phyloP scores from a whole-genome alignment of 225 moss, liverwort and hornwort species.

The Neckera pumila region DNA sequence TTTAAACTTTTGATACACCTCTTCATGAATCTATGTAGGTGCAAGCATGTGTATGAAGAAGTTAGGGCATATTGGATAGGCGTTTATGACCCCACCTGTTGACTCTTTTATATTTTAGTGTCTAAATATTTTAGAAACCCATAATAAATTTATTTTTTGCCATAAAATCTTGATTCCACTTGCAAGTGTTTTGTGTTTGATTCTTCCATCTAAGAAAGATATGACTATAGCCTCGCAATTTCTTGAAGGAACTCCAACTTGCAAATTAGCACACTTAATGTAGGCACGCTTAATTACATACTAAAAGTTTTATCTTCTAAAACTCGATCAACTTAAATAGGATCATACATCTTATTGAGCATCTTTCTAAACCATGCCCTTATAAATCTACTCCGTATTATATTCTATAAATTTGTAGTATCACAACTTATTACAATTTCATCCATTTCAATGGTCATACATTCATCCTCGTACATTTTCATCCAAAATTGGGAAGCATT shows the following conservation, averaged over 20 bases:
- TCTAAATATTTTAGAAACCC: not conserved
- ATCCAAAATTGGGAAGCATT: not conserved
- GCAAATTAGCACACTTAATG: not conserved
- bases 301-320: not conserved
- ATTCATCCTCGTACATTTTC: not conserved
- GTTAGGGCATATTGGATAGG: not conserved
- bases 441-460: not conserved
- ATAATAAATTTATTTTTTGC: rapidly evolving
- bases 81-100: rapidly evolving
- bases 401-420: rapidly evolving
- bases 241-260: rapidly evolving
- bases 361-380: rapidly evolving
- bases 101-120: not conserved
- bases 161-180: rapidly evolving
- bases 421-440: not conserved
- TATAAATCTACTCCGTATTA: no score
- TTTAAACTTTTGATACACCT: not conserved
- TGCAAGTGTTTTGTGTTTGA: not conserved
- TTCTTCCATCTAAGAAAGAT: not conserved
- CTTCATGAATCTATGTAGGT: rapidly evolving
- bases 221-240: rapidly evolving
- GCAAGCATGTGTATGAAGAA: not conserved
- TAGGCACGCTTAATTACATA: rapidly evolving
- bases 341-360: rapidly evolving
- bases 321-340: not conserved